Percentiles rank a stretch among this genome's conserved stretches.
phyloP scores from a whole-genome alignment of 2,329 filamentous ascomycete genomes.

The Aspergillus terreus region DNA sequence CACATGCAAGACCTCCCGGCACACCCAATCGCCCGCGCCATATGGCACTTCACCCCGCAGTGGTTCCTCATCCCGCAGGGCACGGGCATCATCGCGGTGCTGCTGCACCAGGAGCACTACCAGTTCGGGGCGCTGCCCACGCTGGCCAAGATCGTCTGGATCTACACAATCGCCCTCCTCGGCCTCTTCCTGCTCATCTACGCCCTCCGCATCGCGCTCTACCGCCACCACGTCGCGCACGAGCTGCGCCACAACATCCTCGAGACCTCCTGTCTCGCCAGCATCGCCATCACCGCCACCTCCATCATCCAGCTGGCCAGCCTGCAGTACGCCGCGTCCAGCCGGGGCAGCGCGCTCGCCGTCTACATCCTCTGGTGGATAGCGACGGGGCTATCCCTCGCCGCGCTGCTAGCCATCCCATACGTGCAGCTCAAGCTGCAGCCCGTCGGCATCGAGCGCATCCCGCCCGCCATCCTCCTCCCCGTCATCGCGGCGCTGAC shows the following conservation, averaged over 20 bases:
- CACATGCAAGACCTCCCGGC: not conserved
- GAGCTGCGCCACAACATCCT: conserved; percentile 28
- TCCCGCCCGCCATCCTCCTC: conserved; percentile 35
- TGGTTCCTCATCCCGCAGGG: conserved; percentile 41
- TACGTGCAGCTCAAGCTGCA: conserved; percentile 36
- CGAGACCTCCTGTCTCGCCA: conserved; percentile 38
- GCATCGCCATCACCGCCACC: conserved; percentile 35
- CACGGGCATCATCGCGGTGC: conserved; percentile 33
- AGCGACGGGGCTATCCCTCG: conserved; percentile 28
- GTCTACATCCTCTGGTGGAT: conserved; percentile 43
- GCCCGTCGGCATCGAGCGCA: conserved; percentile 29
- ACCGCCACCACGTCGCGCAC: conserved; percentile 26
- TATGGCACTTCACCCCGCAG: conserved; percentile 34
- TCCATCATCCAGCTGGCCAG: conserved; percentile 49
- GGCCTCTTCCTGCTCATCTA: conserved; percentile 27
- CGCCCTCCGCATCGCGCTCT: conserved; percentile 28
- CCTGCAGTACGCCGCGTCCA: conserved; percentile 20
- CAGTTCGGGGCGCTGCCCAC: conserved; percentile 37
- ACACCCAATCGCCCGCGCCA: conserved; percentile 13
- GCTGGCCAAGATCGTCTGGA: conserved; percentile 38
- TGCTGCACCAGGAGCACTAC: conserved; percentile 38
- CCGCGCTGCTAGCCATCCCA: conserved; percentile 31
- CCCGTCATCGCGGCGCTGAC: conserved; percentile 40
- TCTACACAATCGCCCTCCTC: conserved; percentile 35
- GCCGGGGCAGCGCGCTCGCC: conserved; percentile 17